phyloP scores from a whole-genome alignment of 805 yeast genomes.

The Ogataea dorogensis region DNA sequence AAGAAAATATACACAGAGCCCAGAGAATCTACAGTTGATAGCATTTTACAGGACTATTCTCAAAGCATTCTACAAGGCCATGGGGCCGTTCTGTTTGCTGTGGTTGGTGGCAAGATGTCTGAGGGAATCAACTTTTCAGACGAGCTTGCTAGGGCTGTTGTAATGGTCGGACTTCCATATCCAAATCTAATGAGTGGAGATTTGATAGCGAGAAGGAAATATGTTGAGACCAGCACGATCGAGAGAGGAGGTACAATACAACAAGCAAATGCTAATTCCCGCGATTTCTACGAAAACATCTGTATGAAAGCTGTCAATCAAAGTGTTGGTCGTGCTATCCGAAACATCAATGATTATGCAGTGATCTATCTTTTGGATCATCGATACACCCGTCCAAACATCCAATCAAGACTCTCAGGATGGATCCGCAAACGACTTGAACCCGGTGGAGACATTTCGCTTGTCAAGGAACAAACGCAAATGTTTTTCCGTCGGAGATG shows the following conservation, averaged over 20 bases:
- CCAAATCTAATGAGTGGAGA: constrained; percentile 86
- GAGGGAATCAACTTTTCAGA: constrained; percentile 94
- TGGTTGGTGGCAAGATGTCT: constrained; percentile 89
- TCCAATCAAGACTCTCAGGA: constrained; percentile 60
- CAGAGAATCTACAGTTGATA: constrained; percentile 41
- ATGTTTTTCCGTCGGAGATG: constrained; percentile 14
- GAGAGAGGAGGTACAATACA: constrained; percentile 44
- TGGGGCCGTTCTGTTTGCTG: constrained; percentile 76
- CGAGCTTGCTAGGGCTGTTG: constrained; percentile 80
- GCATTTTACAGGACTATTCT: constrained; percentile 51
- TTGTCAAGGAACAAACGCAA: constrained; percentile 6
- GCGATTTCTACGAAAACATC: constrained; percentile 70
- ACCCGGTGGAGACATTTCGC: constrained; percentile 8
- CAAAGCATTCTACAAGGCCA: constrained; percentile 34
- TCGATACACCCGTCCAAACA: constrained; percentile 46
- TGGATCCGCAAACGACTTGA: constrained; percentile 61
- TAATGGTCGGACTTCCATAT: constrained; percentile 85
- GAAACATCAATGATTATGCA: constrained; percentile 82
- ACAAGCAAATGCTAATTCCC: constrained; percentile 48
- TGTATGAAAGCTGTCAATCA: constrained; percentile 93
- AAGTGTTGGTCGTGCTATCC: constrained; percentile 86
- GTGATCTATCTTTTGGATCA: constrained; percentile 68
- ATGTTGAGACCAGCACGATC: constrained; percentile 53
- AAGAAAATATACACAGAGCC: constrained; percentile 63
- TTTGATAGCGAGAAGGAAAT: constrained; percentile 65